phyloP scores from a whole-genome alignment of 148 eudicot genomes.

The Vaccinium macrocarpon region DNA sequence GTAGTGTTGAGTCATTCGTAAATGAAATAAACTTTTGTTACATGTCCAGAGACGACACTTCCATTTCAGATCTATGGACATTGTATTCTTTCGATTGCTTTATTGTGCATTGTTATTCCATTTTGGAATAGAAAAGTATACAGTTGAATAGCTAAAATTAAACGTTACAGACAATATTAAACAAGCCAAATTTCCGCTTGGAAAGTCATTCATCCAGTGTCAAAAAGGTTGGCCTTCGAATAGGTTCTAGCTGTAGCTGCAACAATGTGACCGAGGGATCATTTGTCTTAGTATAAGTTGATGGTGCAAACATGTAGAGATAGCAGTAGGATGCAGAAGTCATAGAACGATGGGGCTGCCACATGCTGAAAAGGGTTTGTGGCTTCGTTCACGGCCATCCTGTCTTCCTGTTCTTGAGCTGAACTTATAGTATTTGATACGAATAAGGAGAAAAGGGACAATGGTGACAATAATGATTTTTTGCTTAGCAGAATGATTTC shows the following conservation, averaged over 20 bases:
- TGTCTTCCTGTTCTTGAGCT: background rate
- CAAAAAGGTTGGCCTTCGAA: background rate
- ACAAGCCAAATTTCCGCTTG: background rate
- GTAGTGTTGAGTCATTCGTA: background rate
- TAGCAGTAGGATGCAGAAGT: background rate
- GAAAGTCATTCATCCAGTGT: background rate
- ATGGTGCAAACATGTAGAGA: background rate
- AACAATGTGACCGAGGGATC: background rate
- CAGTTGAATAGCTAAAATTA: background rate
- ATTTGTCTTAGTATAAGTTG: background rate
- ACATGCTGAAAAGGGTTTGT: background rate
- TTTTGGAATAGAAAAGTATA: background rate
- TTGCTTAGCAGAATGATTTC: background rate
- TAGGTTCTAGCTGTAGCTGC: background rate
- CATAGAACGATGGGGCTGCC: background rate
- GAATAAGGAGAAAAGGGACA: background rate
- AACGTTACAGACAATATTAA: background rate
- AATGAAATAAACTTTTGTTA: slow-evolving; percentile 2
- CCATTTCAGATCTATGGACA: background rate
- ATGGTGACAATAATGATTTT: too few relatives aligned
- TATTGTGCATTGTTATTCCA: background rate
- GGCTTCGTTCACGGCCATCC: background rate
- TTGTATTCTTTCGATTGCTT: background rate
- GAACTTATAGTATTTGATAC: too few relatives aligned
- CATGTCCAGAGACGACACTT: background rate